Evolutionary conservation across 768 basidiomycete species (phyloP).

Genomic region (Tylopilus vinaceipallidus): DNA sequence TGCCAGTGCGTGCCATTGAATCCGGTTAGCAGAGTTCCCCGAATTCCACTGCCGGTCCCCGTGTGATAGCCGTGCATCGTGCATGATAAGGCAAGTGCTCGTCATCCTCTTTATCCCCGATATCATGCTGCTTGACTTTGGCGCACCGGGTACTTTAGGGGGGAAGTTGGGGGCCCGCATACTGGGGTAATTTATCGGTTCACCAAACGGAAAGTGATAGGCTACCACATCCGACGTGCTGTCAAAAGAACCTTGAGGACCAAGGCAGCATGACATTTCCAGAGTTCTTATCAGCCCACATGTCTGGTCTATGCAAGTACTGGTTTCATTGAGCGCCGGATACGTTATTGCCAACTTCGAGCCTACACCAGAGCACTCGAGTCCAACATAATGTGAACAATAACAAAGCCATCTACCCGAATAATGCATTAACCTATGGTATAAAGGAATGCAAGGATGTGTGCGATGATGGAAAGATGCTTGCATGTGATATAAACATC

Average conservation of each 20-base stretch:
- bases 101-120: background rate
- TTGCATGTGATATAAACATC: constrained; percentile 17
- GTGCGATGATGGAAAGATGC: constrained; percentile 5
- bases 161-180: background rate
- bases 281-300: background rate
- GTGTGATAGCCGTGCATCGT: background rate
- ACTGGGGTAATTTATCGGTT: background rate
- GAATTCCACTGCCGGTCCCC: background rate
- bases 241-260: background rate
- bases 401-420: constrained; percentile 11
- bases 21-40: too few species aligned
- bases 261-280: background rate
- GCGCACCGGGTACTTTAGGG: background rate
- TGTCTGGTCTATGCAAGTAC: background rate
- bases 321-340: background rate
- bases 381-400: constrained; percentile 22
- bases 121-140: background rate
- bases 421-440: constrained; percentile 10
- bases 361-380: constrained; percentile 1
- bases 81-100: background rate
- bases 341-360: constrained; percentile 2
- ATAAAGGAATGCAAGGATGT: background rate
- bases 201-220: background rate
- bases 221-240: background rate
- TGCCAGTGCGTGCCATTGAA: too few species aligned